phyloP scores from a whole-genome alignment of 257 asterid species.

The Mitragyna speciosa region DNA sequence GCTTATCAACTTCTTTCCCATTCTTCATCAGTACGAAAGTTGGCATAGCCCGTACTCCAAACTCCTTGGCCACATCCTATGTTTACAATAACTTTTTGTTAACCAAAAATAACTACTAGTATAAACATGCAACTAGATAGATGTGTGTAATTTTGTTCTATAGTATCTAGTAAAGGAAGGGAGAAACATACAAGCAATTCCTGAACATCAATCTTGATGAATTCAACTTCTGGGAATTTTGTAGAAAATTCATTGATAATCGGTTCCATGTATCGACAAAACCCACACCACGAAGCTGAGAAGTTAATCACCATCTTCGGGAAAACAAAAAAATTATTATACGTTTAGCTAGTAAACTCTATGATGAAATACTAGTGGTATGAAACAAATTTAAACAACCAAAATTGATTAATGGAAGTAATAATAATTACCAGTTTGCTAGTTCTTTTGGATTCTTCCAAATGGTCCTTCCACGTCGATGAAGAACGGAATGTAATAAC shows the following conservation, averaged over 20 bases:
- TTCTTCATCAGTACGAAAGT: slow-evolving; percentile 32
- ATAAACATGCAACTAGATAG: too few relatives aligned
- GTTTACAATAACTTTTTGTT: too few relatives aligned
- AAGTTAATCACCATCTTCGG: slow-evolving; percentile 65
- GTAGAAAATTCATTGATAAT: slow-evolving; percentile 53
- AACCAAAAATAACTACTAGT: too few relatives aligned
- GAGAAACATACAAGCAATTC: slow-evolving; percentile 48
- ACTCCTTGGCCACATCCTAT: slow-evolving; percentile 36
- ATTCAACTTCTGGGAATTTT: slow-evolving; percentile 56
- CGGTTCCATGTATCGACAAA: slow-evolving; percentile 57
- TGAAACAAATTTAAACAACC: background rate
- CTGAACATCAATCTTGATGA: slow-evolving; percentile 72
- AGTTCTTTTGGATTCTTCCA: slow-evolving; percentile 51
- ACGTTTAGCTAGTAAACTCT: background rate
- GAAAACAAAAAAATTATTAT: background rate
- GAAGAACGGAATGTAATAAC: slow-evolving; percentile 55
- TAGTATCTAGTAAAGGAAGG: background rate
- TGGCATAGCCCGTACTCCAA: slow-evolving; percentile 31
- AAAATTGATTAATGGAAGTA: background rate
- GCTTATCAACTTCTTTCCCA: slow-evolving; percentile 29
- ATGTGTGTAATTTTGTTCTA: too few relatives aligned
- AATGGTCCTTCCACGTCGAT: slow-evolving; percentile 52
- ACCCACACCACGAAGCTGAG: slow-evolving; percentile 81
- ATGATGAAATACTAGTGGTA: background rate
- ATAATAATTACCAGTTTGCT: slow-evolving; percentile 50